These are phyloP conservation scores for Talaromyces verruculosus DNA, from an alignment of 2,329 filamentous ascomycete species.

Conservation along the genomic window DNA sequence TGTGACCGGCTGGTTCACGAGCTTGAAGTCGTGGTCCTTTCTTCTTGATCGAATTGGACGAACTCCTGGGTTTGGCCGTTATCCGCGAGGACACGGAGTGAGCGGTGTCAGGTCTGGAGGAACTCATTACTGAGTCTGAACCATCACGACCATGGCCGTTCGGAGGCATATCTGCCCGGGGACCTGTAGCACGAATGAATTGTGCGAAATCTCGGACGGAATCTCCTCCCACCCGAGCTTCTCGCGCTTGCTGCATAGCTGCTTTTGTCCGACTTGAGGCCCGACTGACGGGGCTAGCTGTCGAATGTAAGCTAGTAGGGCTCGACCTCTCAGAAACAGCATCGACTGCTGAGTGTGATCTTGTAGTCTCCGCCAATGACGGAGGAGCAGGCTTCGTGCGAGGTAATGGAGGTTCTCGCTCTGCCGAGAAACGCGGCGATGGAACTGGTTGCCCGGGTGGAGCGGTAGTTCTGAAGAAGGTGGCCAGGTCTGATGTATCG, in stretches of 20 bases:
- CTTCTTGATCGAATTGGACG: conserved; percentile 19
- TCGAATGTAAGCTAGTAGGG: conserved; percentile 18
- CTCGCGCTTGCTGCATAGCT: conserved; percentile 57
- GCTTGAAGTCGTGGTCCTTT: conserved; percentile 61
- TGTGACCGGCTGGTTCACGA: conserved; percentile 66
- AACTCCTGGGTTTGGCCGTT: conserved; percentile 16
- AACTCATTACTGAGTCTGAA: conserved; percentile 13
- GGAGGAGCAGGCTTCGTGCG: conserved; percentile 11
- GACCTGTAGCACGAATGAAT: conserved; percentile 74
- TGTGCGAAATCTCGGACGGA: conserved; percentile 81
- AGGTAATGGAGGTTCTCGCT: conserved; percentile 22
- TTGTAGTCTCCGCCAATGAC: conserved; percentile 21
- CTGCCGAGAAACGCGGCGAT: conserved; percentile 25
- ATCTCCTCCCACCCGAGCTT: conserved; percentile 69
- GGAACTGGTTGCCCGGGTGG: conserved; percentile 32
- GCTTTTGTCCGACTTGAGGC: conserved; percentile 24
- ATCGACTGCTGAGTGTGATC: conserved; percentile 26
- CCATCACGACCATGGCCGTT: conserved; percentile 11
- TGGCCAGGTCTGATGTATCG: conserved; percentile 39
- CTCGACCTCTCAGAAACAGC: conserved; percentile 24
- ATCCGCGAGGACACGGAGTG: conserved; percentile 18
- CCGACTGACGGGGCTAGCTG: conserved; percentile 17
- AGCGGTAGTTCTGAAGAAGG: conserved; percentile 39
- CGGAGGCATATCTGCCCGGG: conserved; percentile 44
- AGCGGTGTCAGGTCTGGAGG: conserved; percentile 20